Evolutionary conservation across 2,329 filamentous ascomycete genomes (phyloP), one percentile per base, ranked within the genome.

Genomic region (Nemania sp.): DNA sequence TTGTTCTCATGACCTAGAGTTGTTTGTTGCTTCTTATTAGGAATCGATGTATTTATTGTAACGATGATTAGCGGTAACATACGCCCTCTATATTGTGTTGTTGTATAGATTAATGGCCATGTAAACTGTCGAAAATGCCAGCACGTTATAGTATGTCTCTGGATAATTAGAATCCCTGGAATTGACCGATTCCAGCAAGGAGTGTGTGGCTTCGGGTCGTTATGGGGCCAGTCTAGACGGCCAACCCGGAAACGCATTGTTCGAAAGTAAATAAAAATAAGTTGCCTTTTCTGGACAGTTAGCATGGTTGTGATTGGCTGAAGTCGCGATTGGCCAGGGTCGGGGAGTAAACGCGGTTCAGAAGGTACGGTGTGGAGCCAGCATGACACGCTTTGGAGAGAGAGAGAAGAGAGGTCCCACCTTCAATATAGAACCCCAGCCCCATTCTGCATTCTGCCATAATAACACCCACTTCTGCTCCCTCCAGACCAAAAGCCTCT

Each of bases 271-370:
- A 75, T 73, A 73, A 72, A 74, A 77, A 77, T 76, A 77, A 74
- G 69, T 75, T 77, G 73, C 75, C 75, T 27, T 69, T 76, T 77
- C 73, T 27, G 73, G 75, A 59, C 53, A 69, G 70, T 64, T 62
- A 65, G 54, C 20, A 29, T 38, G 24, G 58, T 22, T 66, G 43
- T 77, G 70, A 77, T 77, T 77, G 75, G 76, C 47, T 62, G 64
- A 59, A 1, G 63, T 70, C 62, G 45, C 62, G 71, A 52, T 69
- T 63, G 45, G 60, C 64, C 52, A 51, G 49, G 53, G 60, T 15
- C 22, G 59, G 60, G 64, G 61, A 35, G 61, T 66, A 70, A 66
- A 76, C 74, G 72, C 72, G 72, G 67, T 76, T 67, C 54, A 64
- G 70, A 22, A 32, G 20, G 72, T 73, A 72, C 72, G 67, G 69